Base-by-base conservation (phyloP, 352 stramenopile genomes). In the Globisporangium okanoganense region DNA sequence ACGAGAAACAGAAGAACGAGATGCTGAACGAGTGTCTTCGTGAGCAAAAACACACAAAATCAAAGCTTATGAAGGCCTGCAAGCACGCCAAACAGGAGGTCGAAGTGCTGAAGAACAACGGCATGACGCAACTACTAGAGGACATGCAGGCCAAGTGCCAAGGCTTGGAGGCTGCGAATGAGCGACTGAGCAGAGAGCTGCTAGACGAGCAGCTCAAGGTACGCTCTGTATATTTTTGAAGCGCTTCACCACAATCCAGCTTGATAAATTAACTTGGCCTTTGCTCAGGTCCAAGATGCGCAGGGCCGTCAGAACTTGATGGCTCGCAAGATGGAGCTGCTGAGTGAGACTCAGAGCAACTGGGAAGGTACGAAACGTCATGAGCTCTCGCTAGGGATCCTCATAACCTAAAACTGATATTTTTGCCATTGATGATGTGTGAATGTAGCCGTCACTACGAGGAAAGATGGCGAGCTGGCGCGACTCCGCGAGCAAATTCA, bases 21-120 rank as follows among this genome's bases (percentile, higher is more conserved):
- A 85, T 87, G 79, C 59, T 93, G 40, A 71, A 35, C 29, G 79
- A 85, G 47, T 87, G 80, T 29, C 65, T 93, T 3, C 73, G 73
- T 3, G 78, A 91, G 27, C 79, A 90, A 38, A 91, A 93, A 48
- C 67, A 76, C 31, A 59, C 75, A n/a, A 93, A 89, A 43, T 24
- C 64, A 0, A 93, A 93, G 58, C 67, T 86, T 5, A 78, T 90
- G 70, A 90, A 89, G 41, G 82, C 78, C 24, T 90, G 80, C 64
- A 91, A 89, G 58, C 68, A 75, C 25, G 70, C 74, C 5, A 86
- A 80, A 36, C 69, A 79, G 45, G 74, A 90, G 40, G 72, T 93
- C 41, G 78, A 90, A 47, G 72, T 66, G 24, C 33, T 87, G 36
- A 78, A 85, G 66, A 73, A 85, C 54, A 90, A 75, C 35, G 81